These are phyloP conservation scores for Aspergillus pseudotamarii DNA, from an alignment of 2,329 filamentous ascomycete genomes.

Conservation along the genomic window DNA sequence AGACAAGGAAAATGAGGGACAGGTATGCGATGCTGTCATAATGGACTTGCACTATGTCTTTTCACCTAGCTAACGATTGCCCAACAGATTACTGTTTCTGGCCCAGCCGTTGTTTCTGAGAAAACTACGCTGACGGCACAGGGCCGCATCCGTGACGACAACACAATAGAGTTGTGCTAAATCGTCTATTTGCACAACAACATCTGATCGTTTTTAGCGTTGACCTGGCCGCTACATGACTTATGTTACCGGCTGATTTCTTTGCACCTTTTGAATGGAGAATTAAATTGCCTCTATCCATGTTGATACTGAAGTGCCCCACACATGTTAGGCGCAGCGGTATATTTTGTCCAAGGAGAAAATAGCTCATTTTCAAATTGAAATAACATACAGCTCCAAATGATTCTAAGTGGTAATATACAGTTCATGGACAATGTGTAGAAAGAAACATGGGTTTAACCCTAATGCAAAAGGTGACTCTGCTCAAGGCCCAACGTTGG, in stretches of 20 bases:
- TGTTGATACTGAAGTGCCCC: not conserved
- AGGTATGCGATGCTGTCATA: constrained; percentile 53
- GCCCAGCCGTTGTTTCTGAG: constrained; percentile 71
- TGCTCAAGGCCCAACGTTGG: constrained; percentile 27
- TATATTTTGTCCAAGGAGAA: constrained; percentile 11
- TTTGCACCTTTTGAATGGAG: not conserved
- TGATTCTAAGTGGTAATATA: constrained; percentile 27
- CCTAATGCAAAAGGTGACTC: constrained; percentile 19
- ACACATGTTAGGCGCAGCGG: not conserved
- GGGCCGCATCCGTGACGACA: constrained; percentile 70
- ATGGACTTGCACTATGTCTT: not conserved
- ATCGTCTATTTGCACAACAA: not conserved
- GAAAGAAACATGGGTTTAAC: constrained; percentile 6
- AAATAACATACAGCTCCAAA: constrained; percentile 24
- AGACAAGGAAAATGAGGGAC: constrained; percentile 51
- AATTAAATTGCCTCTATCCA: not conserved
- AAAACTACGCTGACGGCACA: constrained; percentile 66
- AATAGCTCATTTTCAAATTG: constrained; percentile 23
- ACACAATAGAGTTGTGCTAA: constrained; percentile 63
- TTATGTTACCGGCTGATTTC: not conserved
- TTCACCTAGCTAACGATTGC: constrained; percentile 17
- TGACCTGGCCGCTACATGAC: not conserved
- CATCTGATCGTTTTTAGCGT: constrained; percentile 5
- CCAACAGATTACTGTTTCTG: constrained; percentile 68
- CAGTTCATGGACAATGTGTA: constrained; percentile 17